Conservation (phyloP, 75 land plant species). For the Isoetes taiwanensis region DNA sequence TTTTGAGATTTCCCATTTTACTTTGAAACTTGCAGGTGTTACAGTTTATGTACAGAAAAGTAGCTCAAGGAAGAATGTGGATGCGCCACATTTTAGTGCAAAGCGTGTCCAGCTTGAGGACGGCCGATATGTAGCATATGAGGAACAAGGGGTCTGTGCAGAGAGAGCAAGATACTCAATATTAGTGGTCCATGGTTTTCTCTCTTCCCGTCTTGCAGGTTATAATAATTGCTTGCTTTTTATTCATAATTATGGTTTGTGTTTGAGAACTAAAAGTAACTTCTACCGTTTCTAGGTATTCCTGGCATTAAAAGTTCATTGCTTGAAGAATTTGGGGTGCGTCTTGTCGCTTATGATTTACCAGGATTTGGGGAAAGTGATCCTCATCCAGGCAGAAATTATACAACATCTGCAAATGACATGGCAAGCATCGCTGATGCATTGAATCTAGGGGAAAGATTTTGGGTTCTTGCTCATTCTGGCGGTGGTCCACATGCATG, state of each 20-base stretch:
- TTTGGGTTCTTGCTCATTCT: conserved; percentile 76
- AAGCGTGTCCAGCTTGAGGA: conserved; percentile 51
- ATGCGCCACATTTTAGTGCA: conserved; percentile 43
- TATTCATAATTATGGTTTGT: background rate
- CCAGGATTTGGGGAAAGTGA: conserved; percentile 99
- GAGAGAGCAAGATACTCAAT: conserved; percentile 52
- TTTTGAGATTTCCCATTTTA: no score
- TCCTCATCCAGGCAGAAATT: conserved; percentile 52
- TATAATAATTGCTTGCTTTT: background rate
- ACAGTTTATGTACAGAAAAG: no score
- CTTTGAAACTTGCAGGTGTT: no score
- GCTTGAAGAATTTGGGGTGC: conserved; percentile 75
- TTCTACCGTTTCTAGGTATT: conserved; percentile 31
- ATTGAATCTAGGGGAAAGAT: conserved; percentile 53
- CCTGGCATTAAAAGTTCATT: conserved; percentile 62
- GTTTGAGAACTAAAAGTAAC: background rate
- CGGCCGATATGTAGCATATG: conserved; percentile 69
- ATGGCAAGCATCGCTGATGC: conserved; percentile 52
- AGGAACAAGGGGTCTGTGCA: conserved; percentile 54
- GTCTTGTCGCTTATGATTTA: conserved; percentile 74
- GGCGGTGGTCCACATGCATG: conserved; percentile 79
- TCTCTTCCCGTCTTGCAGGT: conserved; percentile 87
- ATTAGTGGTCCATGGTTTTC: conserved; percentile 62
- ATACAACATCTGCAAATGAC: conserved; percentile 68
- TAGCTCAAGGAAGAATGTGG: conserved; percentile 35